phyloP scores from a whole-genome alignment of 306 rosid species.

The Prunus padus region DNA sequence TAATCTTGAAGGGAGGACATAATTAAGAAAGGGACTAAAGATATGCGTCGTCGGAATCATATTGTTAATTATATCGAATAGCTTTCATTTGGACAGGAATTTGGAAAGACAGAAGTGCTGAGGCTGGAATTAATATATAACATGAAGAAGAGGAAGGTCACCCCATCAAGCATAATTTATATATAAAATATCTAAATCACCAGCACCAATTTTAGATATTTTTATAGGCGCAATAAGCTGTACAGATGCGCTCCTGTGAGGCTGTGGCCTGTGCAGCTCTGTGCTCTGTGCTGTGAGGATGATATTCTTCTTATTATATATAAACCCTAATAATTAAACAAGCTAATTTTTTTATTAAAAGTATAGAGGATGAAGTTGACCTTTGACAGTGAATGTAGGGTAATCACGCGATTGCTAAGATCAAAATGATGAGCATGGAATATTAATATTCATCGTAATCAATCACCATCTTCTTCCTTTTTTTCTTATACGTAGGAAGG shows the following conservation, averaged over 20 bases:
- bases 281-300: not conserved
- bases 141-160: not conserved
- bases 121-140: not conserved
- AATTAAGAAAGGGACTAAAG: no score
- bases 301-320: no score
- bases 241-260: not conserved
- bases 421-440: no score
- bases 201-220: not conserved
- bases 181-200: not conserved
- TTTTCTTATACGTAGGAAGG: no score
- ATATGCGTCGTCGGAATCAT: not conserved
- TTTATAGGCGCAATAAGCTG: not conserved
- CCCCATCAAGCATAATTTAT: not conserved
- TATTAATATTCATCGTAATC: no score
- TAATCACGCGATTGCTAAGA: no score
- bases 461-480: no score
- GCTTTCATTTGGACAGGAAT: not conserved
- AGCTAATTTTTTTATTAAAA: no score
- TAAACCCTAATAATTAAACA: no score
- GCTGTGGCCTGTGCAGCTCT: not conserved
- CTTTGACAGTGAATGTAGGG: no score
- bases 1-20: not conserved
- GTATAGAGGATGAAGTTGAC: no score
- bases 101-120: not conserved
- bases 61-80: not conserved